These are phyloP conservation scores for Starmera caribaea DNA, from an alignment of 805 yeast species.

Conservation along the genomic window DNA sequence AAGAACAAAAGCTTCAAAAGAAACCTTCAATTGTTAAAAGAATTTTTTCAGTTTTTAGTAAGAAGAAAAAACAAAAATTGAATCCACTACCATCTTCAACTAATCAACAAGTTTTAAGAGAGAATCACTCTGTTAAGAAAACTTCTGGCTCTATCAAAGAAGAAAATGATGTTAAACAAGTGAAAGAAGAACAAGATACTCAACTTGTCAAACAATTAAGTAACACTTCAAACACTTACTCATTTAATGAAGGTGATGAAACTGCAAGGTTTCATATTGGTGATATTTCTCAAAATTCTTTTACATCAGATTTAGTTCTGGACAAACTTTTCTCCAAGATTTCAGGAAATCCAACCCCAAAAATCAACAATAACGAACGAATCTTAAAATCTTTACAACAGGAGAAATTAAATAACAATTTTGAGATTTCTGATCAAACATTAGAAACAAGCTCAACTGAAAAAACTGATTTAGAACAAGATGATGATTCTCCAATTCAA, in stretches of 20 bases:
- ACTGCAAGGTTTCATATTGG: slow-evolving; percentile 8
- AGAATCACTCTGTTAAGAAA: neutral
- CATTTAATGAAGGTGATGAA: slow-evolving; percentile 18
- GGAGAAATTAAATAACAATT: neutral
- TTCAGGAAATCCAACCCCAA: slow-evolving; percentile 1
- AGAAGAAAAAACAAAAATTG: neutral
- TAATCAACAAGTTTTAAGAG: neutral
- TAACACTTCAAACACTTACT: slow-evolving; percentile 8
- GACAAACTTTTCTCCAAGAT: slow-evolving; percentile 7
- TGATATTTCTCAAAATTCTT: slow-evolving; percentile 3
- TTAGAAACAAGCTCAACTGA: neutral
- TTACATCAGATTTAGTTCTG: slow-evolving; percentile 7
- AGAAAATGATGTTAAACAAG: neutral
- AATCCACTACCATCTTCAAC: neutral
- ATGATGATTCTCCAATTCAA: slow-evolving; percentile 7
- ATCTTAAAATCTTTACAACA: neutral
- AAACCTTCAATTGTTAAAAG: slow-evolving; percentile 14
- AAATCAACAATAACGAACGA: neutral
- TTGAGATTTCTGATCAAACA: too few relatives aligned
- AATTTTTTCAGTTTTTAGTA: slow-evolving; percentile 10
- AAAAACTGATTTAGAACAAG: slow-evolving; percentile 6
- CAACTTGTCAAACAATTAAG: neutral
- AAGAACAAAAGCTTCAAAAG: slow-evolving; percentile 4
- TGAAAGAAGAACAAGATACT: neutral
- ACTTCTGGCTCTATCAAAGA: neutral